A percentile compares a stretch with the other conserved stretches of the same genome.
Evolutionary conservation across 1,139 yeast genomes (phyloP).

Genomic region (Geotrichum europaeum): DNA sequence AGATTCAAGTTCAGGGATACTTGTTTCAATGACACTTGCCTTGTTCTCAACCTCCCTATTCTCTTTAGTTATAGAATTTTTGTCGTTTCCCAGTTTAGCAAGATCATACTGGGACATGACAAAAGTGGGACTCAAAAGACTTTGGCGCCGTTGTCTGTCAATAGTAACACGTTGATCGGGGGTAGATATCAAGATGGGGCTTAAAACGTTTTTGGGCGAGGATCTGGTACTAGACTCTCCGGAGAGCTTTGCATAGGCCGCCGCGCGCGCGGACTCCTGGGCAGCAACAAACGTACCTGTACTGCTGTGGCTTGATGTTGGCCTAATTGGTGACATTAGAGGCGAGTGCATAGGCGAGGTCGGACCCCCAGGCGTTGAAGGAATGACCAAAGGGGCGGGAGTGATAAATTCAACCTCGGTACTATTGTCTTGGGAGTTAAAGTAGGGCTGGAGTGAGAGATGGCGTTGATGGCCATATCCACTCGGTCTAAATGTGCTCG

Average conservation of each 20-base stretch:
- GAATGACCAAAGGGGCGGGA: not conserved
- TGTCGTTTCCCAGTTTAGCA: conserved; percentile 2
- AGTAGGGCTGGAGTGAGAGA: conserved; percentile 16
- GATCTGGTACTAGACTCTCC: not conserved
- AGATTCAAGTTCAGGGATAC: not conserved
- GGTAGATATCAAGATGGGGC: not conserved
- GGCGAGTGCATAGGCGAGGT: conserved; percentile 1
- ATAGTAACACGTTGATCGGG: not conserved
- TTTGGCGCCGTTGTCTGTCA: conserved; percentile 4
- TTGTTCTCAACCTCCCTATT: not conserved
- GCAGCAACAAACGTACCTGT: not conserved
- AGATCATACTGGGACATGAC: conserved; percentile 9
- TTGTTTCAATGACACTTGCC: not conserved
- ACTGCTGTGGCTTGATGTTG: not conserved
- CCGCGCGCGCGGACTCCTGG: conserved; percentile 5
- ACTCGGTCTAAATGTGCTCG: not conserved
- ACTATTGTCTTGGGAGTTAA: conserved; percentile 12
- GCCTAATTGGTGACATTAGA: not conserved
- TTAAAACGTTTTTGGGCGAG: not conserved
- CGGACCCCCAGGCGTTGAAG: not conserved
- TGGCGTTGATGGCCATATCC: conserved; percentile 11
- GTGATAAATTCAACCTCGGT: not conserved
- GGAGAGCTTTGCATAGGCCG: conserved; percentile 5
- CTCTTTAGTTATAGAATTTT: not conserved
- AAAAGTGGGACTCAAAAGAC: conserved; percentile 9